These are phyloP conservation scores for Berkeleyomyces basicola DNA, from an alignment of 2,329 filamentous ascomycete species.

Conservation along the genomic window DNA sequence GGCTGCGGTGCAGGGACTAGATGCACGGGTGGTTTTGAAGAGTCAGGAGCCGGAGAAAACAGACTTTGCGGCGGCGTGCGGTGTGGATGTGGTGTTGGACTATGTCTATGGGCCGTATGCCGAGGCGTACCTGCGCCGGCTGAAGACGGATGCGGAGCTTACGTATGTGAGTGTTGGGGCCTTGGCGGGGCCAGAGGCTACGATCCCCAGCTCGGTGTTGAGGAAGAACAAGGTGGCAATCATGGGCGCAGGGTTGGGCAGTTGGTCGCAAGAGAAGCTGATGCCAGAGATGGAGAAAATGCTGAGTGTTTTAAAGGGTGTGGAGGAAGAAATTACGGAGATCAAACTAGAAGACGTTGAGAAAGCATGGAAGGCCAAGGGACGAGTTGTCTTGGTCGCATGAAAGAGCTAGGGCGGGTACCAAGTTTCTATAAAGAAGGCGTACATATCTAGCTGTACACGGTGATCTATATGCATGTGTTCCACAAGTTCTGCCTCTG, in stretches of 20 bases:
- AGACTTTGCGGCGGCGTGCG: slow-evolving; percentile 18
- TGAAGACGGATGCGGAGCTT: slow-evolving; percentile 26
- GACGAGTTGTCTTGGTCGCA: slow-evolving; percentile 18
- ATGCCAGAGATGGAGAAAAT: slow-evolving; percentile 17
- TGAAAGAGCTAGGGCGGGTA: not conserved
- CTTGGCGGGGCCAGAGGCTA: slow-evolving; percentile 24
- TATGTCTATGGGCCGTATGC: slow-evolving; percentile 37
- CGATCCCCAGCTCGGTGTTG: slow-evolving; percentile 27
- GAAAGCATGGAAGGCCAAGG: slow-evolving; percentile 17
- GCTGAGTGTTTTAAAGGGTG: slow-evolving; percentile 17
- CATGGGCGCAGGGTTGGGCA: slow-evolving; percentile 29
- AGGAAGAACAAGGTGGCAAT: slow-evolving; percentile 33
- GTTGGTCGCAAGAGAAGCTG: slow-evolving; percentile 23
- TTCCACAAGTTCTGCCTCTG: no score
- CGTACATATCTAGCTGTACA: no score
- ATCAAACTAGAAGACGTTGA: slow-evolving; percentile 18
- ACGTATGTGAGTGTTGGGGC: slow-evolving; percentile 38
- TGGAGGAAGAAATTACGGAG: slow-evolving; percentile 15
- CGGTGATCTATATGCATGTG: no score
- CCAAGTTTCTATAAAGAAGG: not conserved
- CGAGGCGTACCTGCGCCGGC: slow-evolving; percentile 24
- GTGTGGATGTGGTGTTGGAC: slow-evolving; percentile 38
- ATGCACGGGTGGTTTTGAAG: not conserved
- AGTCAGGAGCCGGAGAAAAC: not conserved
- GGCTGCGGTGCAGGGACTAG: slow-evolving; percentile 17